Evolutionary conservation across 371 early-diverging fungal genomes (phyloP), one percentile per base, ranked within the genome.

Genomic region (Mucor mucedo): DNA sequence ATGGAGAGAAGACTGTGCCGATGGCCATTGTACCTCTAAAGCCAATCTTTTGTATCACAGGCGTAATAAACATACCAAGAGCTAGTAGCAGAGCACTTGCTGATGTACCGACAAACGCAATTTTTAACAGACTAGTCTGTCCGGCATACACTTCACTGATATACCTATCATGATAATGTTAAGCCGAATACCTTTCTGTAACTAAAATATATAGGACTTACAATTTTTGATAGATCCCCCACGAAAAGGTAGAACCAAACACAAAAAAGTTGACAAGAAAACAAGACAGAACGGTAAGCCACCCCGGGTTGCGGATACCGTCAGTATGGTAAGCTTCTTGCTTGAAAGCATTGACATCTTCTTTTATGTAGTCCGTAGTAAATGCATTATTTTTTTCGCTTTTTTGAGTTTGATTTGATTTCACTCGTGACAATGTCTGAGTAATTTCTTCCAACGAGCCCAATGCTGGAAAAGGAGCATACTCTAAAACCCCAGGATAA

Each of bases 41-140:
- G 5, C 87, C 89, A 53, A 88, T 58, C 40, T 71, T 67, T 29
- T 79, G 81, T 55, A 85, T 84, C 52, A 91, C 62, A 21, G 89
- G 87, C 0, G 89, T 84, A 5, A 87, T 79, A 27, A 89, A 80
- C 5, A 88, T 69, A 2, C 89, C 90, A 1, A 79, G 66, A 10
- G 79, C 70, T 27, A 83, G 65, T 55, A 85, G 56, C 39, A 75
- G 50, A 0, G 83, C 80, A 27, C 72, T 71, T 5, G 80, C 80
- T 6, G 84, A 71, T 21, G 81, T 82, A 33, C 87, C 87, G 8
- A 85, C 77, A 78, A 85, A 84, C 0, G 87, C 79, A 42, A 87
- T 77, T 41, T 58, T 59, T 21, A 80, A 66, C 6, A 67, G n/a
- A 41, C 65, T 57, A 5, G 79, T 62, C 58, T 72, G 53, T 40